Percentiles rank a stretch among this genome's conserved stretches.
Evolutionary conservation across 192 early-diverging fungal species (phyloP).

Genomic region (Mortierella alpina): DNA sequence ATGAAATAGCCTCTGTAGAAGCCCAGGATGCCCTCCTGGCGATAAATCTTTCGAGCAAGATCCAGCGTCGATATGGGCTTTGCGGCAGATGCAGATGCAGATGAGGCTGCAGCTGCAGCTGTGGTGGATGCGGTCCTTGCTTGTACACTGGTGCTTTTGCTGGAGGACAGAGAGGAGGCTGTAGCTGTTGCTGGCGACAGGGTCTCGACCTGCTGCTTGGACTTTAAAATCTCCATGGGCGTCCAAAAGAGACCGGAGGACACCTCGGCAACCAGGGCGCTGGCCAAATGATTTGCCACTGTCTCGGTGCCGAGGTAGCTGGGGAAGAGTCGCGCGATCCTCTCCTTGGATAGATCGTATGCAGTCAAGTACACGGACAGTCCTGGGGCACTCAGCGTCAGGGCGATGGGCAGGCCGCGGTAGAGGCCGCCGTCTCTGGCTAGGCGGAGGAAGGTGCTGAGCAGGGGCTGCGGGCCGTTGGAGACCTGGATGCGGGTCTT

Average conservation of each 20-base stretch:
- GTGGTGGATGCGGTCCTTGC: not conserved
- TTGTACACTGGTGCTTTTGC: not conserved
- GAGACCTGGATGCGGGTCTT: constrained; percentile 74
- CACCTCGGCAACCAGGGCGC: constrained; percentile 73
- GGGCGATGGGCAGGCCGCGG: constrained; percentile 74
- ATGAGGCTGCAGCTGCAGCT: not conserved
- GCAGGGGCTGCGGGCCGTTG: constrained; percentile 20
- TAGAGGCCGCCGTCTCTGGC: constrained; percentile 61
- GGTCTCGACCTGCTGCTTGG: constrained; percentile 69
- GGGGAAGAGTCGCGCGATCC: constrained; percentile 30
- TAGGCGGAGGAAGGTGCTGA: constrained; percentile 28
- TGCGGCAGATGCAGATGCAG: not conserved
- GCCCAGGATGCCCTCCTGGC: constrained; percentile 67
- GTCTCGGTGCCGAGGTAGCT: constrained; percentile 31
- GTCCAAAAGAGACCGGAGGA: constrained; percentile 79
- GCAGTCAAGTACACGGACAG: constrained; percentile 74
- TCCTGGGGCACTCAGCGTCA: constrained; percentile 78
- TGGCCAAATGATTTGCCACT: constrained; percentile 65
- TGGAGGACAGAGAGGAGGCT: not conserved
- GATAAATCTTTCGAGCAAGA: constrained; percentile 63
- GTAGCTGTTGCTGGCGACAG: constrained; percentile 1
- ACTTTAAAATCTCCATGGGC: constrained; percentile 90
- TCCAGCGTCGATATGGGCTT: constrained; percentile 22
- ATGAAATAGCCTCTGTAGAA: constrained; percentile 82
- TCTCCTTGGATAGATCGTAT: constrained; percentile 73